Base-by-base conservation (phyloP, 106 monocot species). In the Triglochin maritima region DNA sequence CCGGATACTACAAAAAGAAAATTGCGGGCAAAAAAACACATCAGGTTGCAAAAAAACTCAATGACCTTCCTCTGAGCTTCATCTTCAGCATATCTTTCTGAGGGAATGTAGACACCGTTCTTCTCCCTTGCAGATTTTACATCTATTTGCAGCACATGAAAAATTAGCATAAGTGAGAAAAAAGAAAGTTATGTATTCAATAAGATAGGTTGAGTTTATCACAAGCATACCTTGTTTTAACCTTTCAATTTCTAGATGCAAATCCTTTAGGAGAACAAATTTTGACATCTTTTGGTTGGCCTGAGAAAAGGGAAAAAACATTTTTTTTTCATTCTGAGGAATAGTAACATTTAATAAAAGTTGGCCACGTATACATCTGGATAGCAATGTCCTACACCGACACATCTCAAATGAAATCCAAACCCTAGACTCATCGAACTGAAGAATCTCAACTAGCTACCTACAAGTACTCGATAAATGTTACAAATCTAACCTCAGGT, bases 71-170 rank as follows among this genome's bases (percentile, higher is more conserved):
- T 90, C 57, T 90, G 79, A 79, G 76, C 80, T 71, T 90, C 84
- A 64, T 90, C 81, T 60, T 81, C 69, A 15, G 60, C 71, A 76
- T 77, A 90, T 47, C 84, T 86, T 57, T 90, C 86, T 58, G 77
- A 69, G 17, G 86, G 74, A 67, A 90, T 81, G 60, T 90, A 90
- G 50, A 90, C 68, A 16, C 90, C 90, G 71, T 90, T 90, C 77
- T 86, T 90, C 68, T 90, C 90, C 72, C 90, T 83, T 63, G 86
- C 84, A 77, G 90, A 83, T 69, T 63, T 81, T 52, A 90, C 86
- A 84, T 90, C 90, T 90, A 68, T 61, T 60, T 44, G 10, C 17
- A 82, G 17, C 46, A 49, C 49, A 74, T 69, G 42, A n/a, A 17
- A 14, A 5, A 14, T 16, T 15, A 17, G 49, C 47, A 7, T 0